phyloP scores from a whole-genome alignment of 345 rosid species.

The Atalantia buxifolia region DNA sequence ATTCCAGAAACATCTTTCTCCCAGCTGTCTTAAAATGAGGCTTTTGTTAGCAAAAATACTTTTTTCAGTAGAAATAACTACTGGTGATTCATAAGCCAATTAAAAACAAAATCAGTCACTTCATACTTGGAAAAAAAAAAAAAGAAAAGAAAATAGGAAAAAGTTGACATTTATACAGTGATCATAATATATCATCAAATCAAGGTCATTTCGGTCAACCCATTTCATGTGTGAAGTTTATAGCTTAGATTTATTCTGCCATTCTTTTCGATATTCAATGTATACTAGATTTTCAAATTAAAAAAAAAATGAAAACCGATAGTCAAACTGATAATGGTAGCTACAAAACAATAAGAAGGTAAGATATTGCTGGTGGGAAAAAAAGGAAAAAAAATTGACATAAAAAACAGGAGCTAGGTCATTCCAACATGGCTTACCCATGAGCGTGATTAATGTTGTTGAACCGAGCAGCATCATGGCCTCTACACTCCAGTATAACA shows the following conservation, averaged over 20 bases:
- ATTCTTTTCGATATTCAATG: not conserved
- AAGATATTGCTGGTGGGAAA: not conserved
- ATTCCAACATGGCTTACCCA: slow-evolving; percentile 47
- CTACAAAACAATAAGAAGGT: not conserved
- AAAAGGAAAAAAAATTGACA: not conserved
- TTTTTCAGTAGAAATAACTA: not conserved
- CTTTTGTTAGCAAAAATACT: not conserved
- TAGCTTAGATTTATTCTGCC: not conserved
- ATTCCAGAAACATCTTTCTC: slow-evolving; percentile 69
- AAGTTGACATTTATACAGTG: not conserved
- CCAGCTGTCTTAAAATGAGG: slow-evolving; percentile 50
- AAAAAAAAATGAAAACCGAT: not conserved
- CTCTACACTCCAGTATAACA: slow-evolving; percentile 84
- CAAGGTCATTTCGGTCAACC: not conserved
- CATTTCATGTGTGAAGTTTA: not conserved
- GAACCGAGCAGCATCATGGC: slow-evolving; percentile 93
- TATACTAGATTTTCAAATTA: not conserved
- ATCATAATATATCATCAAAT: not conserved
- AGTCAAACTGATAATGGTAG: not conserved
- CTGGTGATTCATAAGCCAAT: not conserved
- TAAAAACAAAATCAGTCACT: not conserved
- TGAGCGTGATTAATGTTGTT: slow-evolving; percentile 72
- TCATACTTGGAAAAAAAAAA: too few species aligned
- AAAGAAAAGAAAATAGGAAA: too few species aligned
- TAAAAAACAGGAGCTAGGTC: not conserved